Percentiles rank a stretch among this genome's conserved stretches.
These are phyloP conservation scores for Fusarium zealandicum DNA, from an alignment of 2,329 filamentous ascomycete genomes.

Conservation along the genomic window DNA sequence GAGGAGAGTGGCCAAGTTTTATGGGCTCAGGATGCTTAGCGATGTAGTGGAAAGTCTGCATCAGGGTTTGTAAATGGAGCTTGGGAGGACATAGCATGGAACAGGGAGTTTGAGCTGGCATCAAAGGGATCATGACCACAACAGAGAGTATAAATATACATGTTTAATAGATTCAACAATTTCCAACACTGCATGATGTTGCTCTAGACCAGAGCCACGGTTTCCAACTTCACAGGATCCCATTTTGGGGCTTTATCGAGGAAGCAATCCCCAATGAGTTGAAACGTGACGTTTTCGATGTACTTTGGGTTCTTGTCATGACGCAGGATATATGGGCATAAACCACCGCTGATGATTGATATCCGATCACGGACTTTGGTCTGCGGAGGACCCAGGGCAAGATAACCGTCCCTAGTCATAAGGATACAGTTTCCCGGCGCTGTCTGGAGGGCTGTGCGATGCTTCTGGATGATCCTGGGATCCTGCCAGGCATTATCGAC, in stretches of 20 bases:
- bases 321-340: conserved; percentile 30
- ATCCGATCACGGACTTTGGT: conserved; percentile 12
- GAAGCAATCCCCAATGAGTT: conserved; percentile 28
- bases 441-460: conserved; percentile 13
- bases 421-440: conserved; percentile 21
- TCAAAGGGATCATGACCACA: conserved; percentile 5
- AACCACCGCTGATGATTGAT: conserved; percentile 26
- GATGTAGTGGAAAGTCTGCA: conserved; percentile 73
- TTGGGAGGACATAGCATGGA: conserved; percentile 18
- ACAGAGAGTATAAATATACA: conserved; percentile 3
- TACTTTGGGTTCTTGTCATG: background rate
- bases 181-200: background rate
- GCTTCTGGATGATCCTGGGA: background rate
- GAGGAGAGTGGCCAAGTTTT: conserved; percentile 77
- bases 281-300: conserved; percentile 3
- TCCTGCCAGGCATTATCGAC: conserved; percentile 4
- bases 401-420: conserved; percentile 11
- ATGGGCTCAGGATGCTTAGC: conserved; percentile 81
- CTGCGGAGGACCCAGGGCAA: conserved; percentile 21
- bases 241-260: conserved; percentile 6
- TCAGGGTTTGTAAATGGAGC: conserved; percentile 50
- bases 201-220: conserved; percentile 16
- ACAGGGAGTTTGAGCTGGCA: conserved; percentile 29
- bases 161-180: conserved; percentile 8
- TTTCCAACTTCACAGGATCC: conserved; percentile 11